A percentile compares a stretch with the other conserved stretches of the same genome.
Conservation (phyloP, 208 protist genomes). For the Trypanosoma caninum region DNA sequence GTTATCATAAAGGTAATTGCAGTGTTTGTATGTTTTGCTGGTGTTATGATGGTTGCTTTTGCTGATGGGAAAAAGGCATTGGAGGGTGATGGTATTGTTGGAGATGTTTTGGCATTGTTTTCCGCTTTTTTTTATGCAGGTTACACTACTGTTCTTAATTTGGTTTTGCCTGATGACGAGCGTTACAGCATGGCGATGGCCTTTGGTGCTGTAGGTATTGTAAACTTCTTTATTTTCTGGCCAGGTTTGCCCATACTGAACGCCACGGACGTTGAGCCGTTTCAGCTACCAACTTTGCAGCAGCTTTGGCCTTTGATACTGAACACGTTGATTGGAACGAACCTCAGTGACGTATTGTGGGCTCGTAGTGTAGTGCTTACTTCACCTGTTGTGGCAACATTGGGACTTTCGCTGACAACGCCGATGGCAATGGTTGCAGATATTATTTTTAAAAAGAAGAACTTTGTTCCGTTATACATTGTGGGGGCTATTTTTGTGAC, state of each 20-base stretch:
- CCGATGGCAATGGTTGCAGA: constrained; percentile 89
- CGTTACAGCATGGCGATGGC: constrained; percentile 83
- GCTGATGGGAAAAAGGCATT: constrained; percentile 34
- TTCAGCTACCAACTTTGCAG: constrained; percentile 44
- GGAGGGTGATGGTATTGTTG: constrained; percentile 40
- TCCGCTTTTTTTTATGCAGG: constrained; percentile 88
- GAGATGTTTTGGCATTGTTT: constrained; percentile 67
- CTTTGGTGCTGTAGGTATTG: constrained; percentile 82
- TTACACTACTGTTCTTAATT: constrained; percentile 87
- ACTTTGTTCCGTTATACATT: constrained; percentile 63
- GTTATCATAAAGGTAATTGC: constrained; percentile 44
- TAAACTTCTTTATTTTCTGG: constrained; percentile 79
- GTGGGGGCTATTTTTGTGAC: constrained; percentile 68
- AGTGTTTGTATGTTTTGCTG: constrained; percentile 61
- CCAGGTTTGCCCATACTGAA: constrained; percentile 66
- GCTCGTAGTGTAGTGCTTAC: constrained; percentile 86
- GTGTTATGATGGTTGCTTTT: constrained; percentile 63
- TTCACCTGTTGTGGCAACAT: constrained; percentile 86
- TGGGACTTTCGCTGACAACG: constrained; percentile 86
- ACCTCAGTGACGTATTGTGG: constrained; percentile 91
- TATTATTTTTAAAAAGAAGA: constrained; percentile 34
- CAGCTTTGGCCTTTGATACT: constrained; percentile 75
- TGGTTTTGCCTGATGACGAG: constrained; percentile 76
- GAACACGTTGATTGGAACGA: constrained; percentile 87
- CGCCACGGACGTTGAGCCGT: constrained; percentile 51